A percentile compares a stretch with the other conserved stretches of the same genome.
These are phyloP conservation scores for Scleromitrula shiraiana DNA, from an alignment of 2,329 filamentous ascomycete species.

Conservation along the genomic window DNA sequence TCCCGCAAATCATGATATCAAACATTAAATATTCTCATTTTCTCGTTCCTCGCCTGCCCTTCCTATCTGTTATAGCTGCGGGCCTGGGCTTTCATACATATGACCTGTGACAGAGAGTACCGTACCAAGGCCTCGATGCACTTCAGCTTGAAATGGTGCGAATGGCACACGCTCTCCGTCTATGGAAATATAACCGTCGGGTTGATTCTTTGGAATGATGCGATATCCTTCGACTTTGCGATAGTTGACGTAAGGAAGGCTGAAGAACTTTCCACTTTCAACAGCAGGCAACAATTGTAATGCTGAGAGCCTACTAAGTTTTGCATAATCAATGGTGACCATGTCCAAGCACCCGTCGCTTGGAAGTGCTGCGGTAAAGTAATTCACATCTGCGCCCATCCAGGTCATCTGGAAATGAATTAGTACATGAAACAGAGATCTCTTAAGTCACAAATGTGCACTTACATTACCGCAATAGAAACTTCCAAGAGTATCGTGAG, in stretches of 20 bases:
- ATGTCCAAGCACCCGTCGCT: slow-evolving; percentile 79
- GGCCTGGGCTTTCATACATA: slow-evolving; percentile 4
- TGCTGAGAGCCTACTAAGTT: slow-evolving; percentile 56
- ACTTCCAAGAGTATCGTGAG: slow-evolving; percentile 70
- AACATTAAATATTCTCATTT: no score
- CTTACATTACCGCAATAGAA: slow-evolving; percentile 83
- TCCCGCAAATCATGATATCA: no score
- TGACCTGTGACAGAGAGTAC: slow-evolving; percentile 34
- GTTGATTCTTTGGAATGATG: slow-evolving; percentile 61
- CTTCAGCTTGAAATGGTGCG: slow-evolving; percentile 79
- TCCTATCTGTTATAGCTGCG: background rate
- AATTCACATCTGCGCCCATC: slow-evolving; percentile 76
- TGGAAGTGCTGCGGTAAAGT: slow-evolving; percentile 75
- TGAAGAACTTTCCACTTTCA: slow-evolving; percentile 66
- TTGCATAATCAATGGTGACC: slow-evolving; percentile 61
- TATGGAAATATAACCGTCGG: slow-evolving; percentile 77
- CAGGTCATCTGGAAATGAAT: slow-evolving; percentile 57
- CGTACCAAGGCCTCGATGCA: slow-evolving; percentile 70
- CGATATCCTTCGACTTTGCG: slow-evolving; percentile 76
- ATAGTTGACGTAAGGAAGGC: slow-evolving; percentile 66
- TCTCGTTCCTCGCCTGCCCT: background rate
- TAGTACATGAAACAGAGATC: background rate
- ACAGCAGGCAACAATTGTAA: slow-evolving; percentile 61
- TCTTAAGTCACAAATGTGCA: no score
- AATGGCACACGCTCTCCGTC: slow-evolving; percentile 84